A percentile compares a stretch with the other conserved stretches of the same genome.
Evolutionary conservation across 202 grass and related monocot genomes (phyloP).

Genomic region (Schoenoplectus tabernaemontani): DNA sequence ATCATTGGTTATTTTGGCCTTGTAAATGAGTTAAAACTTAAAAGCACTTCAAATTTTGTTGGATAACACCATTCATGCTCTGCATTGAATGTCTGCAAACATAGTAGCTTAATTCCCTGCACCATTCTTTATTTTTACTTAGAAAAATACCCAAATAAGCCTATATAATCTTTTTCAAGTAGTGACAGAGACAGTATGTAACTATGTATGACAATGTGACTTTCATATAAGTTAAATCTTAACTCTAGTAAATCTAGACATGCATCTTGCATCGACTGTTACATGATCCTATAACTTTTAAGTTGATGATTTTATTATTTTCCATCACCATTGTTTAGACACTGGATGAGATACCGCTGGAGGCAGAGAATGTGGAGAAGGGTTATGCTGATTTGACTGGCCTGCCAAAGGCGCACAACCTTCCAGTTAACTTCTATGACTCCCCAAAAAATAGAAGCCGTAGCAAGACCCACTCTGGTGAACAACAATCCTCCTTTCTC

Average conservation of each 20-base stretch:
- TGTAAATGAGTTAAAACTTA: background rate
- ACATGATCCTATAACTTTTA: background rate
- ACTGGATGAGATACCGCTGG: slow-evolving; percentile 88
- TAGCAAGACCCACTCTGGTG: slow-evolving; percentile 55
- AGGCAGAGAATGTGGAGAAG: slow-evolving; percentile 78
- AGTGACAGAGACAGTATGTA: too few species aligned
- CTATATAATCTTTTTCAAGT: too few species aligned
- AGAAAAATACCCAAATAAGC: background rate
- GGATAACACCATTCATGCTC: background rate
- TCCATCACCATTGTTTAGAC: slow-evolving; percentile 36
- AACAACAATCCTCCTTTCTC: slow-evolving; percentile 37
- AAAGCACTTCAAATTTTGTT: background rate
- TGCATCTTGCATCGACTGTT: background rate
- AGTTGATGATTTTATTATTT: slow-evolving; percentile 8
- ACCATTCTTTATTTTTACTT: background rate
- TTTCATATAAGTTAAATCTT: background rate
- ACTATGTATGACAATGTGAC: background rate
- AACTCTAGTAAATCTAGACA: background rate
- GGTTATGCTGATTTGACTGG: slow-evolving; percentile 65
- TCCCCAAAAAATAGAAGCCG: slow-evolving; percentile 20
- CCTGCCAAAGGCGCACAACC: slow-evolving; percentile 47
- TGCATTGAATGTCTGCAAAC: background rate
- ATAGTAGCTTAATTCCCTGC: too few species aligned
- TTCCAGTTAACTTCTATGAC: slow-evolving; percentile 57
- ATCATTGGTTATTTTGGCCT: background rate